These are phyloP conservation scores for Yamadazyma laniorum DNA, from an alignment of 805 yeast species.

Conservation along the genomic window DNA sequence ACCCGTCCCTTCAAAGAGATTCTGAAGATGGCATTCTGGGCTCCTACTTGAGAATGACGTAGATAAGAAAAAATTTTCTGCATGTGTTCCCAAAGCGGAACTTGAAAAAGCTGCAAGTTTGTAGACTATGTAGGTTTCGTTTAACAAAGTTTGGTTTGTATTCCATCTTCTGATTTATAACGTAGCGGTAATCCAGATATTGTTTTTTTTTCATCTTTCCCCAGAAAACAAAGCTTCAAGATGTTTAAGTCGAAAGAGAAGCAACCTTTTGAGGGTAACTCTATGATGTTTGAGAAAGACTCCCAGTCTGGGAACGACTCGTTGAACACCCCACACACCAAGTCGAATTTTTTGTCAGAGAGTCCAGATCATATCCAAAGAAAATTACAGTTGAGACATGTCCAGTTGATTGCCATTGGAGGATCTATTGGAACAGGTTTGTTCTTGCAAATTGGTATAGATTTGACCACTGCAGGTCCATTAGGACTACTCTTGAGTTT, in stretches of 20 bases:
- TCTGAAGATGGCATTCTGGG: no score
- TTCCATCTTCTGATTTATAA: no score
- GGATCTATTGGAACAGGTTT: conserved; percentile 21
- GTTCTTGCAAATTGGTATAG: conserved; percentile 14
- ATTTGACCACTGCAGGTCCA: conserved; percentile 32
- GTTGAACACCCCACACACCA: neutral
- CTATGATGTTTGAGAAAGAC: conserved; percentile 2
- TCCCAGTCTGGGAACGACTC: neutral
- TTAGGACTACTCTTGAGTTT: conserved; percentile 33
- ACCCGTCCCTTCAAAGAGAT: no score
- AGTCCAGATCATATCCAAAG: conserved; percentile 9
- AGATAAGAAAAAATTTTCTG: conserved; percentile 1
- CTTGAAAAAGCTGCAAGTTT: no score
- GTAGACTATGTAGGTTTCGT: no score
- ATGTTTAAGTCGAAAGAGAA: conserved; percentile 2
- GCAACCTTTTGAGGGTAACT: neutral
- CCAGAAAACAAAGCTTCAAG: no score
- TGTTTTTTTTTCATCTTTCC: no score
- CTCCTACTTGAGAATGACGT: neutral
- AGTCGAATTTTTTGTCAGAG: neutral
- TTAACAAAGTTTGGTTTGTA: no score
- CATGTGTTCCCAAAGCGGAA: no score
- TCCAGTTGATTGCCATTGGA: conserved; percentile 20
- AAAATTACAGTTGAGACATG: conserved; percentile 13
- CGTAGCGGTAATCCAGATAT: no score